Base-by-base conservation (phyloP, 768 basidiomycete species). In the Podaxis pistillaris region DNA sequence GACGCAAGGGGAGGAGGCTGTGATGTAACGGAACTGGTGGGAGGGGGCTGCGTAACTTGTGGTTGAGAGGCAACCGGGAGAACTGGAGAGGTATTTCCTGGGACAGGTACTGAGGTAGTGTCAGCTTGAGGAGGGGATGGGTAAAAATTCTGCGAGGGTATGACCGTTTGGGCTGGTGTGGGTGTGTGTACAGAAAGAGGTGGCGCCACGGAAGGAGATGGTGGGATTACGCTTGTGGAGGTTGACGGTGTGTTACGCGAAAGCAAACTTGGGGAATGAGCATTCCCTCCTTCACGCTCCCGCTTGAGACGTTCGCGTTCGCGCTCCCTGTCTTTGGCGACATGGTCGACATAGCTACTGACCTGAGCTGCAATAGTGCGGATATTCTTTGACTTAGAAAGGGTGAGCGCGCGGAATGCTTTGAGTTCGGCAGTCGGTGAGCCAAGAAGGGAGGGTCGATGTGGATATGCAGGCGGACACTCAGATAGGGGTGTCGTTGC, bases 251-350 rank as follows among this genome's bases (percentile, higher is more conserved):
- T 68, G 19, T 68, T 66, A 37, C 73, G 66, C 44, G 75, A 71
- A 8, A 66, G 54, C 62, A 76, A 66, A 51, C 72, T 74, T 7
- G 79, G 79, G 1, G 79, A 78, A 26, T 72, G 67, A 33, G 44
- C 44, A 19, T 65, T 59, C 2, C 72, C 78, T 40, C 74, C 78
- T 68, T 91, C 88, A 19, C 88, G 76, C 71, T 89, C 90, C 52
- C 82, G 77, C 66, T 86, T 85, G 52, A 91, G 79, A 28, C 90
- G 79, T 66, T 93, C 91, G 5, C 90, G 79, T 71, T 94, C 92
- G 61, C 80, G 79, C 64, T 94, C 93, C 17, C 93, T 79, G 67
- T 94, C 93, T 65, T 84, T 84, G 3, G 86, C 87, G 4, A 93
- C 82, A 8, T 83, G 82, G 60, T 94, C 93, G 5, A 94, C 89